phyloP scores from a whole-genome alignment of 257 asterid genomes.

The Gynochthodes officinalis region DNA sequence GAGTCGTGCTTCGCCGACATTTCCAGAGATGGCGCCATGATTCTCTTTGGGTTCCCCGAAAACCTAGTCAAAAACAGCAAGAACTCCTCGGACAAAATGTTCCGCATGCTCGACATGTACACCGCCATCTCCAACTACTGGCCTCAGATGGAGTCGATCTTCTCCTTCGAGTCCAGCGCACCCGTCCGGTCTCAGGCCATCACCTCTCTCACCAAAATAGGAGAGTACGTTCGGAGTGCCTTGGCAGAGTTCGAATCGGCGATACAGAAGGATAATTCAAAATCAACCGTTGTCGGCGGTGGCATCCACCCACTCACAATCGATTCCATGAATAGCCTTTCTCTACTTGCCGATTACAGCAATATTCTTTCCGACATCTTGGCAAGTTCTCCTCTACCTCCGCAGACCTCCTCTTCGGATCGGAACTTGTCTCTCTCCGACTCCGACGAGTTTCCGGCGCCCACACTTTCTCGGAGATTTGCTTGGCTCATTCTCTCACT shows the following conservation, averaged over 20 bases:
- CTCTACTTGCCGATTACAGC: conserved; percentile 71
- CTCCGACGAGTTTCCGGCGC: conserved; percentile 50
- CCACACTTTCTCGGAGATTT: conserved; percentile 43
- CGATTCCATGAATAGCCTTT: conserved; percentile 57
- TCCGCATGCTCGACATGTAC: conserved; percentile 79
- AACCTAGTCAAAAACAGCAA: conserved; percentile 43
- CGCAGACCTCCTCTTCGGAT: conserved; percentile 39
- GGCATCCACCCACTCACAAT: conserved; percentile 56
- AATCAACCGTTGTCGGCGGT: conserved; percentile 55
- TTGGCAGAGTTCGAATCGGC: conserved; percentile 54
- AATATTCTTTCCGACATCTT: conserved; percentile 47
- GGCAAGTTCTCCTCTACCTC: conserved; percentile 40
- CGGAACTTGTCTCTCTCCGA: conserved; percentile 49
- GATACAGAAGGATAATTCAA: conserved; percentile 54
- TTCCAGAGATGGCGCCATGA: conserved; percentile 56
- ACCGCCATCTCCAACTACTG: conserved; percentile 50
- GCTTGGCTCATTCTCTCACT: conserved; percentile 65
- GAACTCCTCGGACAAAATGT: conserved; percentile 47
- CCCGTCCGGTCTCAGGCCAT: conserved; percentile 47
- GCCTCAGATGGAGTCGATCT: conserved; percentile 71
- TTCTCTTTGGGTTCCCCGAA: conserved; percentile 67
- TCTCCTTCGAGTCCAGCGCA: conserved; percentile 50
- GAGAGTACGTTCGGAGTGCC: conserved; percentile 38
- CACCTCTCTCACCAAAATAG: conserved; percentile 48
- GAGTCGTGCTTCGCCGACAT: conserved; percentile 67